Percentiles rank a stretch among this genome's conserved stretches.
Evolutionary conservation across 495 filamentous ascomycete genomes (phyloP).

Genomic region (Pyronema domesticum): DNA sequence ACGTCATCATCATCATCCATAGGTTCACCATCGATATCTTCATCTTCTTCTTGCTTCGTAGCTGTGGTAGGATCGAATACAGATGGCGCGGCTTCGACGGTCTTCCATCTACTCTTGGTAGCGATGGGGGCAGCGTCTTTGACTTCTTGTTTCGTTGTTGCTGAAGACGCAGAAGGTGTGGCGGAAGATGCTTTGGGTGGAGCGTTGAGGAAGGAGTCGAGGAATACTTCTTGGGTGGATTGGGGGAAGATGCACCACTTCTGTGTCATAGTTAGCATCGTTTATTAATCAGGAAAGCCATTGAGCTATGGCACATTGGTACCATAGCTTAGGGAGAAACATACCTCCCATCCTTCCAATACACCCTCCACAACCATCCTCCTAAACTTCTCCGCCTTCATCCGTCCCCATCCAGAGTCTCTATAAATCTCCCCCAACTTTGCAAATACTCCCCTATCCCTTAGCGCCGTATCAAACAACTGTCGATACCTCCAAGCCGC

Average conservation of each 20-base stretch:
- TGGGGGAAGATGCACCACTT: constrained; percentile 68
- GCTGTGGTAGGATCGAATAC: constrained; percentile 6
- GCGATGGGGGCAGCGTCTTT: constrained; percentile 37
- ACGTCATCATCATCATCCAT: constrained; percentile 34
- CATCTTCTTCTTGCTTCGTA: constrained; percentile 37
- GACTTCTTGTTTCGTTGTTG: constrained; percentile 30
- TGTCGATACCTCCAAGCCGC: constrained; percentile 84
- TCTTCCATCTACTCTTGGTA: constrained; percentile 51
- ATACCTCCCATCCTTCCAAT: constrained; percentile 63
- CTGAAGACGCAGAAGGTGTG: constrained; percentile 5
- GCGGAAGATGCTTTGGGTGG: not conserved
- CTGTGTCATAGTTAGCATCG: constrained; percentile 1
- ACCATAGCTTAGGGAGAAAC: constrained; percentile 65
- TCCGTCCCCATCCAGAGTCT: constrained; percentile 59
- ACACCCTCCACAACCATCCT: constrained; percentile 52
- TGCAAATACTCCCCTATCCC: constrained; percentile 56
- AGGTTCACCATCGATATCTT: constrained; percentile 45
- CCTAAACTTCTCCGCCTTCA: constrained; percentile 82
- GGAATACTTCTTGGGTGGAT: constrained; percentile 55
- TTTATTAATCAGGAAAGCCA: not conserved
- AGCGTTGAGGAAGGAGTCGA: constrained; percentile 41
- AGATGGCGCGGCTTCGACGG: constrained; percentile 38
- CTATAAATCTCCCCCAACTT: constrained; percentile 61
- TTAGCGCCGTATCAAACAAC: constrained; percentile 62
- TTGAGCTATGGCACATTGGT: no score